Percentiles rank a stretch among this genome's conserved stretches.
These are phyloP conservation scores for Arthrobotrys musiformis DNA, from an alignment of 2,329 filamentous ascomycete species.

Conservation along the genomic window DNA sequence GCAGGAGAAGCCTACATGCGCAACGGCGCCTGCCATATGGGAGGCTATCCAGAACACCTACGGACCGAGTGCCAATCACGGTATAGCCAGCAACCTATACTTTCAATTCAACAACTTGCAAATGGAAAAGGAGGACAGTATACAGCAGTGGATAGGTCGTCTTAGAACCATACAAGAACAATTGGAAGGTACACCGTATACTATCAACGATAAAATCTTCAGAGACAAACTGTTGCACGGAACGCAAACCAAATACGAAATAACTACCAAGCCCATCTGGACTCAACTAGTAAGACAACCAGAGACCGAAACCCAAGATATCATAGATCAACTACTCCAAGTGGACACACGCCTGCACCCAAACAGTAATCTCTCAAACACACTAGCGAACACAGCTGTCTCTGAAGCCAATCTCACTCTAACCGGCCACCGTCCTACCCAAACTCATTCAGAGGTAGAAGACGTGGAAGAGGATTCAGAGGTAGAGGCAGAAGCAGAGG, in stretches of 20 bases:
- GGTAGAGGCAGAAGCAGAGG: too few species aligned
- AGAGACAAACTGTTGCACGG: not conserved
- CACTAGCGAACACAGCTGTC: too few species aligned
- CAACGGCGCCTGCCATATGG: not conserved
- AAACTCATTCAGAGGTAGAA: too few species aligned
- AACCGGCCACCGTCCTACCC: too few species aligned
- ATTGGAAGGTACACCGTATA: not conserved
- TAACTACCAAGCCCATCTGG: not conserved
- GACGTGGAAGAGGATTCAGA: too few species aligned
- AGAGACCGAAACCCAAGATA: not conserved
- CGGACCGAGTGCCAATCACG: not conserved
- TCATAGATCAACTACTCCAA: not conserved
- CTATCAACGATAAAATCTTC: not conserved
- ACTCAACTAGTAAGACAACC: not conserved
- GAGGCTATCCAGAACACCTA: not conserved
- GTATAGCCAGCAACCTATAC: not conserved
- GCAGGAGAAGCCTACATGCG: not conserved
- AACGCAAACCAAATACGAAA: not conserved
- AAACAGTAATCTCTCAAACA: not conserved
- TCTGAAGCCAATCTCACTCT: not conserved
- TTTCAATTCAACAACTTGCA: not conserved
- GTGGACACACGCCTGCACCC: not conserved
- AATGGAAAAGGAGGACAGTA: not conserved
- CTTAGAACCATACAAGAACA: not conserved
- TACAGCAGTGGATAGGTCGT: not conserved